Percentiles rank a stretch among this genome's conserved stretches.
Evolutionary conservation across 768 basidiomycete genomes (phyloP).

Genomic region (Termitomyces sp.): DNA sequence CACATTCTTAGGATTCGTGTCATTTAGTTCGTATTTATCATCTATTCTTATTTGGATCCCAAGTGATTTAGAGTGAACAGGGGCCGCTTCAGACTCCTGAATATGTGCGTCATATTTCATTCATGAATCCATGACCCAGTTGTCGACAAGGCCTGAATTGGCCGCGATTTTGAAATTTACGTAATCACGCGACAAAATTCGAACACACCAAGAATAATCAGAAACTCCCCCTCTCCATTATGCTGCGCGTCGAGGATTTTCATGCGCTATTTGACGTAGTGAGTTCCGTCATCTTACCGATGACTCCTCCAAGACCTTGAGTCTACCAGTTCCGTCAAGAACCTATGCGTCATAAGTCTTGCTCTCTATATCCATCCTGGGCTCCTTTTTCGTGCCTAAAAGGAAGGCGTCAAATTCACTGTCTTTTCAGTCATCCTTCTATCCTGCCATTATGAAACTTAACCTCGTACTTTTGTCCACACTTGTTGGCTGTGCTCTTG

Average conservation of each 20-base stretch:
- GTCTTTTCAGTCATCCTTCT: background rate
- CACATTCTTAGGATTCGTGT: background rate
- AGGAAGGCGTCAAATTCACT: background rate
- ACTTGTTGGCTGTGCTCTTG: slow-evolving; percentile 7
- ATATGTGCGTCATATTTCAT: too few relatives aligned
- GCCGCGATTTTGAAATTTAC: background rate
- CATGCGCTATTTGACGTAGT: background rate
- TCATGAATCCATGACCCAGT: too few relatives aligned
- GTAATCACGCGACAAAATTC: background rate
- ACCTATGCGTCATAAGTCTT: slow-evolving; percentile 9
- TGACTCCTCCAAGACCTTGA: background rate
- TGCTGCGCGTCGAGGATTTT: background rate
- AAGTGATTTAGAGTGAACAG: background rate
- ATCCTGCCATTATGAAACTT: slow-evolving; percentile 3
- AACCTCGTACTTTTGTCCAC: slow-evolving; percentile 6
- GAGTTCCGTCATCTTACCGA: too few relatives aligned
- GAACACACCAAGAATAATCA: background rate
- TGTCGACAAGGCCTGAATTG: background rate
- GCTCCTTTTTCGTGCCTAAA: slow-evolving; percentile 11
- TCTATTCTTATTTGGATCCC: slow-evolving; percentile 7
- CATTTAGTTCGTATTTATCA: slow-evolving; percentile 9
- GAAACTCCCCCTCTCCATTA: background rate
- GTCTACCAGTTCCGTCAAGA: too few relatives aligned
- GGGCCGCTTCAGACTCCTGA: too few relatives aligned
- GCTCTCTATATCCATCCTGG: background rate